Conservation (phyloP, 768 basidiomycete genomes). For the Tephrocybe sp. region DNA sequence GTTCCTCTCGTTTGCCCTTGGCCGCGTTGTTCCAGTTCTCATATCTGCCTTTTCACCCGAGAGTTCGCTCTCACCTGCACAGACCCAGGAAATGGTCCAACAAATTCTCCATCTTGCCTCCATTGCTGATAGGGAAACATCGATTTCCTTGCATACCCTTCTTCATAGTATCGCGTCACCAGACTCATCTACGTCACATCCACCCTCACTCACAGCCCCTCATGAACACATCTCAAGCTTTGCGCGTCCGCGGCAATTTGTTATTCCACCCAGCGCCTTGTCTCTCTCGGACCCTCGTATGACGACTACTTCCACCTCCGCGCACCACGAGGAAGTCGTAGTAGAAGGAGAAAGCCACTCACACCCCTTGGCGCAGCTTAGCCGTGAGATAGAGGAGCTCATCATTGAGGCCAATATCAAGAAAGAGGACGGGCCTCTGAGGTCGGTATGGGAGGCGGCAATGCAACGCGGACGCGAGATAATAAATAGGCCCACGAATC, state of each 20-base stretch:
- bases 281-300: conserved; percentile 10
- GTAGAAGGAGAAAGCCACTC: conserved; percentile 6
- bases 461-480: conserved; percentile 23
- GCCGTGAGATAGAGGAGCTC: conserved; percentile 63
- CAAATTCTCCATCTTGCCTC: conserved; percentile 30
- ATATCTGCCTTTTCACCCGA: conserved; percentile 59
- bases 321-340: background rate
- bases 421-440: conserved; percentile 60
- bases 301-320: background rate
- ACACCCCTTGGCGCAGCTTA: conserved; percentile 39
- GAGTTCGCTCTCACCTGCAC: conserved; percentile 34
- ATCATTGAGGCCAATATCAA: conserved; percentile 64
- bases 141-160: conserved; percentile 52
- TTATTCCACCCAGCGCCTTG: conserved; percentile 12
- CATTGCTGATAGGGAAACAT: conserved; percentile 61
- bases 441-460: conserved; percentile 51
- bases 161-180: conserved; percentile 50
- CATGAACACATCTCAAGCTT: conserved; percentile 34
- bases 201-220: conserved; percentile 18
- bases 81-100: conserved; percentile 44
- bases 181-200: conserved; percentile 7
- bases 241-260: conserved; percentile 36
- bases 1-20: conserved; percentile 71
- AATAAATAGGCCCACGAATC: background rate
- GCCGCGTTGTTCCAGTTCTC: conserved; percentile 68